A percentile compares a stretch with the other conserved stretches of the same genome.
phyloP scores from a whole-genome alignment of 139 green algal species.

The Chlamydomonas incerta region DNA sequence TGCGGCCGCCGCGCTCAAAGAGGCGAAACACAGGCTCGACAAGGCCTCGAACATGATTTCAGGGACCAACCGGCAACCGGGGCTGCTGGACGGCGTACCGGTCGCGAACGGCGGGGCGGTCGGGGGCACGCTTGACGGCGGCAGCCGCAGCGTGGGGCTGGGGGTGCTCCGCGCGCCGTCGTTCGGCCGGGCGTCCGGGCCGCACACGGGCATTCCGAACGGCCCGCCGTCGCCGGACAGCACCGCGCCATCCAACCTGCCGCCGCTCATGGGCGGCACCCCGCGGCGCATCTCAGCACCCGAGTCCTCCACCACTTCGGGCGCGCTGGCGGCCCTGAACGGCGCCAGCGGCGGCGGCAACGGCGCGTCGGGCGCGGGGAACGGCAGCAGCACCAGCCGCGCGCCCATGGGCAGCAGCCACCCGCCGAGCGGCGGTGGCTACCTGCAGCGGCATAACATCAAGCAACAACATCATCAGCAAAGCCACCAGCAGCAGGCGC shows the following conservation, averaged over 20 bases:
- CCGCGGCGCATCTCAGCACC: conserved; percentile 9
- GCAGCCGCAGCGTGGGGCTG: background rate
- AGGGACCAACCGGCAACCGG: background rate
- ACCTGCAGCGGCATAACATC: background rate
- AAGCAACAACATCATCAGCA: too few relatives aligned
- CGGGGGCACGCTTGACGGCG: background rate
- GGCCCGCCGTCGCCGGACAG: conserved; percentile 13
- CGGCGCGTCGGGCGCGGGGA: background rate
- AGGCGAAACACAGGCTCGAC: background rate
- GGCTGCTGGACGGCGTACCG: background rate
- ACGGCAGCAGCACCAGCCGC: background rate
- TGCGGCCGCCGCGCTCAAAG: background rate
- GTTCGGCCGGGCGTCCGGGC: background rate
- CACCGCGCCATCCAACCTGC: background rate
- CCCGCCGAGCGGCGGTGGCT: background rate
- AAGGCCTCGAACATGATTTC: background rate
- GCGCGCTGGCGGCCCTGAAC: background rate
- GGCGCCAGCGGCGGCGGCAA: too few relatives aligned
- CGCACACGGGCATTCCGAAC: background rate
- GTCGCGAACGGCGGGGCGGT: background rate
- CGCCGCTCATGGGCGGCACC: background rate
- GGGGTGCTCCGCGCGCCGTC: background rate
- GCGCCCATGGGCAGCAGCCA: background rate
- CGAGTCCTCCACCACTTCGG: background rate
- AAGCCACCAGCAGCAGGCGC: background rate